phyloP scores from a whole-genome alignment of 768 basidiomycete genomes.

The Cantharellus anzutake region DNA sequence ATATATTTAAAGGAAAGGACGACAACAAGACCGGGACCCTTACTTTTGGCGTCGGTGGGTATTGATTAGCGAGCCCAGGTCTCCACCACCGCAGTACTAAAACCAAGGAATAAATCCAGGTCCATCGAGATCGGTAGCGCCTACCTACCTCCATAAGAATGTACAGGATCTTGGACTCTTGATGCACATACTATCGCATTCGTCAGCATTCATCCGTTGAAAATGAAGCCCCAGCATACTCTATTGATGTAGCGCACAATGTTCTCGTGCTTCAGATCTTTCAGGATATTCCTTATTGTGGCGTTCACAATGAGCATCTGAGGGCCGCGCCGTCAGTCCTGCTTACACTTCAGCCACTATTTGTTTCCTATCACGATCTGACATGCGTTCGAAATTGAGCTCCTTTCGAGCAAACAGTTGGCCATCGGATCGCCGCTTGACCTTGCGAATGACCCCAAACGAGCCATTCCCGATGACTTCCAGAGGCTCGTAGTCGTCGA shows the following conservation, averaged over 20 bases:
- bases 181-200: slow-evolving; percentile 50
- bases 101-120: not conserved
- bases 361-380: slow-evolving; percentile 86
- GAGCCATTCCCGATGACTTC: slow-evolving; percentile 94
- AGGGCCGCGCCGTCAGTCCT: not conserved
- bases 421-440: slow-evolving; percentile 67
- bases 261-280: slow-evolving; percentile 86
- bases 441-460: slow-evolving; percentile 95
- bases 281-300: slow-evolving; percentile 71
- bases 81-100: slow-evolving; percentile 85
- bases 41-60: slow-evolving; percentile 16
- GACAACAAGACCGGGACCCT: not conserved
- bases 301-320: not conserved
- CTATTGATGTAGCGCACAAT: slow-evolving; percentile 93
- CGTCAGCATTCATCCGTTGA: not conserved
- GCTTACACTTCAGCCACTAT: slow-evolving; percentile 95
- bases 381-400: slow-evolving; percentile 95
- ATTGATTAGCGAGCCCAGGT: slow-evolving; percentile 77
- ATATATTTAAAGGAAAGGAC: slow-evolving; percentile 30
- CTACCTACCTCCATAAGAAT: slow-evolving; percentile 71
- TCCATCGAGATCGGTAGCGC: not conserved
- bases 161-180: slow-evolving; percentile 78
- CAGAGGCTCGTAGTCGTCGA: slow-evolving; percentile 70
- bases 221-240: slow-evolving; percentile 12
- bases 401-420: slow-evolving; percentile 84